Conservation (phyloP, 2,329 filamentous ascomycete species). For the Xylaria sp. region DNA sequence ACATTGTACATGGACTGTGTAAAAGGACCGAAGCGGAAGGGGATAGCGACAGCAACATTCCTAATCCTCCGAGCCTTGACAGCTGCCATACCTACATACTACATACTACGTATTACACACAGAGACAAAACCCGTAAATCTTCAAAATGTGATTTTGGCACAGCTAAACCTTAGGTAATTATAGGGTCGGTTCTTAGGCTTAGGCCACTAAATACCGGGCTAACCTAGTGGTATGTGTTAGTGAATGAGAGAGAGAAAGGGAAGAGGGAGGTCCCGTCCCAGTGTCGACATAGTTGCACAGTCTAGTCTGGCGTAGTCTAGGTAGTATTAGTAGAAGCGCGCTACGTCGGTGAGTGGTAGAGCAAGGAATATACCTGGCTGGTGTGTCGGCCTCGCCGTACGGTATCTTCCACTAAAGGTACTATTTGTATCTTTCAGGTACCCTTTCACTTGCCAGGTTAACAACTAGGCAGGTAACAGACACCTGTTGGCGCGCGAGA, state of each 20-base stretch:
- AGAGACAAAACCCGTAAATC: not conserved
- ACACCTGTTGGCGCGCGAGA: too few species aligned
- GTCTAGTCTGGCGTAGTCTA: not conserved
- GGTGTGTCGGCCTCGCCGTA: not conserved
- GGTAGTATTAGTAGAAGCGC: not conserved
- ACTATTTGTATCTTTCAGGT: too few species aligned
- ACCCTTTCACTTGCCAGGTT: too few species aligned
- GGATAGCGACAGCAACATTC: not conserved
- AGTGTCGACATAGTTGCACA: not conserved
- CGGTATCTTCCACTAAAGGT: too few species aligned
- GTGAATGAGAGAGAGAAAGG: not conserved
- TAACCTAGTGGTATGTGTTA: not conserved
- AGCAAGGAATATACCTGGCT: not conserved
- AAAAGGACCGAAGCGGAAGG: not conserved
- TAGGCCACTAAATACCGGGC: not conserved
- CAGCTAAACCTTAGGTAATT: conserved; percentile 1
- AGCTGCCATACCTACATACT: not conserved
- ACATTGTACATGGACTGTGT: not conserved
- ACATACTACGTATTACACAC: not conserved
- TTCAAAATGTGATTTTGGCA: not conserved
- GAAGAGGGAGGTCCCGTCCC: not conserved
- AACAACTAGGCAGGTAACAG: too few species aligned
- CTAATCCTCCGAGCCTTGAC: not conserved
- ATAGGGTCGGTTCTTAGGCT: not conserved
- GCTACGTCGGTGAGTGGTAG: not conserved